Percentiles rank a stretch among this genome's conserved stretches.
phyloP scores from a whole-genome alignment of 129 eudicot genomes.

The Artemisia tridentata region DNA sequence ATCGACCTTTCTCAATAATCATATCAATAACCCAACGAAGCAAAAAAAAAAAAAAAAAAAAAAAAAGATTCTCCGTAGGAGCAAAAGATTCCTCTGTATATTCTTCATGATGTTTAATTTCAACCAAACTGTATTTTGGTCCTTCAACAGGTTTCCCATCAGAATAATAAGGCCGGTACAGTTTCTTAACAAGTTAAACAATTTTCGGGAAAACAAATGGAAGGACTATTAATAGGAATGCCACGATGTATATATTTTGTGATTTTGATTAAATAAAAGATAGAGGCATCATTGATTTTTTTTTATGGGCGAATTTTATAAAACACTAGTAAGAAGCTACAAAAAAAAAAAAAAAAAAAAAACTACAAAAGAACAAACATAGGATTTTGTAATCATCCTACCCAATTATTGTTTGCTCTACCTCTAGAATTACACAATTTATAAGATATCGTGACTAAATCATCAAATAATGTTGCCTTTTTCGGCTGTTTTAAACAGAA shows the following conservation, averaged over 20 bases:
- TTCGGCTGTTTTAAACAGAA: no score
- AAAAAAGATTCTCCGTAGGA: neutral
- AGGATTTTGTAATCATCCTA: no score
- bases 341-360: no score
- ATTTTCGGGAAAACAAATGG: slow-evolving; percentile 43
- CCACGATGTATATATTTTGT: slow-evolving; percentile 36
- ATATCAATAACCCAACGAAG: neutral
- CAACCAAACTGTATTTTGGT: slow-evolving; percentile 35
- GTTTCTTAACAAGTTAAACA: slow-evolving; percentile 28
- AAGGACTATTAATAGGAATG: slow-evolving; percentile 41
- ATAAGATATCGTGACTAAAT: no score
- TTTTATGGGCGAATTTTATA: no score
- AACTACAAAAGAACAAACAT: no score
- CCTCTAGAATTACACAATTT: no score
- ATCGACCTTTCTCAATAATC: slow-evolving; percentile 26
- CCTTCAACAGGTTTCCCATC: slow-evolving; percentile 30
- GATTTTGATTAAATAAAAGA: slow-evolving; percentile 48
- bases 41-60: no score
- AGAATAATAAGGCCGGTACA: slow-evolving; percentile 14
- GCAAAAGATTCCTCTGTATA: slow-evolving; percentile 20
- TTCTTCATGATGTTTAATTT: slow-evolving; percentile 31
- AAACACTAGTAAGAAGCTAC: no score
- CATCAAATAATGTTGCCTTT: no score
- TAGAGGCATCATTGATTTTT: no score
- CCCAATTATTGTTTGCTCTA: no score